phyloP scores from a whole-genome alignment of 176 grass and related monocot species.

The Bolboschoenus planiculmis region DNA sequence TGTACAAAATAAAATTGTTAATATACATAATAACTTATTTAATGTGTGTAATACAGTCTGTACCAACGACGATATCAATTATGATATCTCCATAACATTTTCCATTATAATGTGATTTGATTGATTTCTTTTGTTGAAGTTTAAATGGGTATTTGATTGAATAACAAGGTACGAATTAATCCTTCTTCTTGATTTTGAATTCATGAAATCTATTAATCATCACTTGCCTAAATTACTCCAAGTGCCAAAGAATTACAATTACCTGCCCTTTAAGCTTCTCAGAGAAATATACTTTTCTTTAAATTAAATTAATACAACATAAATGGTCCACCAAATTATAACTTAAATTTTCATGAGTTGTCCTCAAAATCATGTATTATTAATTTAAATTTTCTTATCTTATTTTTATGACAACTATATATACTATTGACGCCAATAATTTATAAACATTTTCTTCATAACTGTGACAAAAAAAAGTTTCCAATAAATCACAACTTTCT shows the following conservation, averaged over 20 bases:
- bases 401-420: too few relatives aligned
- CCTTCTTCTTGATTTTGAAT: background rate
- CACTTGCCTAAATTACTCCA: conserved; percentile 7
- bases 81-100: too few relatives aligned
- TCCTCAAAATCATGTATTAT: background rate
- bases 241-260: conserved; percentile 9
- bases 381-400: background rate
- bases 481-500: background rate
- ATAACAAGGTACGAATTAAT: background rate
- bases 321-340: background rate
- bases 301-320: background rate
- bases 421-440: background rate
- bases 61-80: too few relatives aligned
- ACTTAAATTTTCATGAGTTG: background rate
- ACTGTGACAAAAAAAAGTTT: background rate
- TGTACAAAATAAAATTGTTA: too few relatives aligned
- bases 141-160: background rate
- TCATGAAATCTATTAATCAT: conserved; percentile 1
- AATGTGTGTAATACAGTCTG: too few relatives aligned
- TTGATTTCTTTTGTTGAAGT: background rate
- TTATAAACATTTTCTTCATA: background rate
- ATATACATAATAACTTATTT: too few relatives aligned
- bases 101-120: too few relatives aligned
- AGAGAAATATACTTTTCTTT: conserved; percentile 26
- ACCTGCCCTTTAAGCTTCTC: conserved; percentile 16